A percentile compares a stretch with the other conserved stretches of the same genome.
Conservation (phyloP, 371 early-diverging fungal species). For the Haplosporangium sp. region DNA sequence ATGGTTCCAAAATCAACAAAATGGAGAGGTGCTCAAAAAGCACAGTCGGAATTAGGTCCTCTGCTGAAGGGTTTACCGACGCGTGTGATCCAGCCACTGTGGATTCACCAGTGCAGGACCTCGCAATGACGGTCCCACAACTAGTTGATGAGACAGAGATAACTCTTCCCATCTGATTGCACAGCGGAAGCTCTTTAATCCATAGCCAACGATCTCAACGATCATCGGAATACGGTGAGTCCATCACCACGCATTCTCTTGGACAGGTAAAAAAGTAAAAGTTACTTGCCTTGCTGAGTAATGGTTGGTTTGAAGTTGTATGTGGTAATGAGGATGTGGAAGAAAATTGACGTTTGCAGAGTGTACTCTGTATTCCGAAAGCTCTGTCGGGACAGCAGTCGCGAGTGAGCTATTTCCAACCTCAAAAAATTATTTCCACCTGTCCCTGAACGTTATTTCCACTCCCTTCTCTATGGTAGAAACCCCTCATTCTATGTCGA, state of each 20-base stretch:
- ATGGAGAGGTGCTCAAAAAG: constrained; percentile 9
- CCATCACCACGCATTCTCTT: constrained; percentile 12
- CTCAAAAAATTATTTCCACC: too few species aligned
- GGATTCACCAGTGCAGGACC: constrained; percentile 3
- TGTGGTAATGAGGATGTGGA: too few species aligned
- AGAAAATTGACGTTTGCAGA: too few species aligned
- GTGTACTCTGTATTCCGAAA: too few species aligned
- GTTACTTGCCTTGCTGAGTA: too few species aligned
- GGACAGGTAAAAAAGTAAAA: too few species aligned
- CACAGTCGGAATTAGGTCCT: constrained; percentile 4
- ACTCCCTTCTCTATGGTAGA: too few species aligned
- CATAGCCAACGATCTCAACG: constrained; percentile 4
- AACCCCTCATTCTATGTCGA: too few species aligned
- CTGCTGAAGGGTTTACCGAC: constrained; percentile 8
- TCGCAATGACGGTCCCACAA: constrained; percentile 8
- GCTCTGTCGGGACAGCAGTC: too few species aligned
- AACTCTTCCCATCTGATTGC: not conserved
- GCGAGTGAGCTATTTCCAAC: too few species aligned
- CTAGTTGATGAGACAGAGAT: constrained; percentile 7
- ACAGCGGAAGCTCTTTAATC: constrained; percentile 16
- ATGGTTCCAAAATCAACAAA: not conserved
- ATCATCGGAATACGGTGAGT: constrained; percentile 11
- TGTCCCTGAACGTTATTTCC: too few species aligned
- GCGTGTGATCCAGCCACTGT: constrained; percentile 8
- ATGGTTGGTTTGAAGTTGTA: too few species aligned